phyloP scores from a whole-genome alignment of 116 monocot species.

The Zostera marina region DNA sequence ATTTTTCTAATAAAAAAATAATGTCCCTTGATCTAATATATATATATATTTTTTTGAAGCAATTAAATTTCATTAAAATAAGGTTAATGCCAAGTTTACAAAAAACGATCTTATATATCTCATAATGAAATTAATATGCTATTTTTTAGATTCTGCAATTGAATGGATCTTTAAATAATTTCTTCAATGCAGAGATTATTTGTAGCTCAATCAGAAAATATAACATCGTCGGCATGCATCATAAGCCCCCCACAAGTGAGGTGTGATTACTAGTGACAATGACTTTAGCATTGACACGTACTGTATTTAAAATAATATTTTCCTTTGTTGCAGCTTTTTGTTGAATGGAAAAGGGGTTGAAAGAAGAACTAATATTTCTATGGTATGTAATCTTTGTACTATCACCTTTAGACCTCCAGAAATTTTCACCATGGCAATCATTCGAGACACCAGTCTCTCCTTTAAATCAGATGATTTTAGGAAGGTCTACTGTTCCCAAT shows the following conservation, averaged over 20 bases:
- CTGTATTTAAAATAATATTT: not conserved
- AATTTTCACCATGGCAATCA: no score
- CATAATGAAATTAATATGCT: not conserved
- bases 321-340: constrained; percentile 42
- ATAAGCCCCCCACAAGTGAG: constrained; percentile 56
- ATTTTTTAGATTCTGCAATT: not conserved
- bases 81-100: no score
- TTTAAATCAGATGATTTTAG: no score
- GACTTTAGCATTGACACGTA: not conserved
- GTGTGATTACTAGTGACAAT: constrained; percentile 14
- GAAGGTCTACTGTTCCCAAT: no score
- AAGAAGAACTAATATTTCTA: constrained; percentile 41
- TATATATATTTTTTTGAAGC: no score
- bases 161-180: not conserved
- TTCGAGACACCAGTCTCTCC: no score
- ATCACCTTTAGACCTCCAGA: no score
- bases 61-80: no score
- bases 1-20: not conserved
- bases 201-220: constrained; percentile 51
- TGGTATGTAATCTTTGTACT: constrained; percentile 26
- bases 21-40: not conserved
- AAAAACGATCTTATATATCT: not conserved
- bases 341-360: constrained; percentile 82
- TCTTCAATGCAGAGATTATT: constrained; percentile 37
- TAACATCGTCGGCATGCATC: constrained; percentile 65